These are phyloP conservation scores for Penicillium cinerascens DNA, from an alignment of 495 filamentous ascomycete species.

Conservation along the genomic window DNA sequence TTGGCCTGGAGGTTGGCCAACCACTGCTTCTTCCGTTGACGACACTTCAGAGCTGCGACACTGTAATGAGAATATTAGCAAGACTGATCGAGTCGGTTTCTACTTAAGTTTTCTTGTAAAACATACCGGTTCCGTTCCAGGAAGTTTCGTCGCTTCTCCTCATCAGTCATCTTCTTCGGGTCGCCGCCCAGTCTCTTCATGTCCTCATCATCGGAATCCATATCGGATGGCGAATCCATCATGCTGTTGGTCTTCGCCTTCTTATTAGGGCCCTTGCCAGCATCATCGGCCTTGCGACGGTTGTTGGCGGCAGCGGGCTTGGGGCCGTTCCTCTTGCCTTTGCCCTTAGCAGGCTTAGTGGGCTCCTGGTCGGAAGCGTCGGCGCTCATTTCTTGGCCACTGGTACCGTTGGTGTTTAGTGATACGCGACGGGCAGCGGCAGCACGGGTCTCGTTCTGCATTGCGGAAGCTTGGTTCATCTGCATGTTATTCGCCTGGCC, in stretches of 20 bases:
- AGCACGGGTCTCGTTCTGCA: constrained; percentile 31
- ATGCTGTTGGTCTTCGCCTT: constrained; percentile 59
- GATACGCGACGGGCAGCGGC: constrained; percentile 30
- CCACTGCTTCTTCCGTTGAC: constrained; percentile 99
- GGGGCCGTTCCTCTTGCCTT: constrained; percentile 63
- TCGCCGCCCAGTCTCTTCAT: constrained; percentile 36
- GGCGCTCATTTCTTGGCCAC: constrained; percentile 59
- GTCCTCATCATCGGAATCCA: constrained; percentile 56
- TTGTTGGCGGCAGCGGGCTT: constrained; percentile 52
- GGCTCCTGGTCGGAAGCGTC: constrained; percentile 70
- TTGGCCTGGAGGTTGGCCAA: constrained; percentile 92
- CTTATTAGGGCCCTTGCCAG: constrained; percentile 65
- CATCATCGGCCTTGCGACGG: constrained; percentile 80
- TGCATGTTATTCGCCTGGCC: constrained; percentile 48
- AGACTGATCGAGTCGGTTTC: background rate
- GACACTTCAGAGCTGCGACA: constrained; percentile 93
- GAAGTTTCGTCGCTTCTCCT: constrained; percentile 98
- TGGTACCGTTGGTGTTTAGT: constrained; percentile 34
- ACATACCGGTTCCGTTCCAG: constrained; percentile 91
- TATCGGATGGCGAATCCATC: constrained; percentile 50
- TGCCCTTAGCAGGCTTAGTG: constrained; percentile 57
- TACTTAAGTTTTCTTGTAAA: no score
- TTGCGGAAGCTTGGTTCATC: constrained; percentile 26
- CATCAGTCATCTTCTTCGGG: constrained; percentile 93
- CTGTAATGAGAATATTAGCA: constrained; percentile 50